Evolutionary conservation across 2,329 filamentous ascomycete species (phyloP), one percentile per base, ranked within the genome.

Genomic region (Rhexocercosporidium sp.): DNA sequence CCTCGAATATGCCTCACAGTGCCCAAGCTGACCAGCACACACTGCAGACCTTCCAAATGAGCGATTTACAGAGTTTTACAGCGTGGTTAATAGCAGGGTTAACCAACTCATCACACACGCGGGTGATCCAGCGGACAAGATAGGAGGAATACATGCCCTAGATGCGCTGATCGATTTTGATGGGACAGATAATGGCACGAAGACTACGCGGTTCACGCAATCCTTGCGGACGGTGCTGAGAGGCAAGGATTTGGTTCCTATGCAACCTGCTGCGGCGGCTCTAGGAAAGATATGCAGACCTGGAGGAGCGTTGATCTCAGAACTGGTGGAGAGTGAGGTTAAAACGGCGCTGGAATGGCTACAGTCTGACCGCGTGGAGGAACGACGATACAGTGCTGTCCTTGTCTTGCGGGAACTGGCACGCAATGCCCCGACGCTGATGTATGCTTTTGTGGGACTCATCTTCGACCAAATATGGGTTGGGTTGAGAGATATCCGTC

Each of bases 401-500:
- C 86, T 99, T 27, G 90, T 97, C 37, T 86, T 99, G 64, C 89
- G 94, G 66, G 96, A 99, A 78, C 85, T 99, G 66, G 94, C 94
- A 7, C 90, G 92, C 74, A 97, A 96, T 78, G 97, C 95, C 2
- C 95, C 95, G 3, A 99, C 96, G 0, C 85, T 99, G 65, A 94
- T 99, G 82, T 99, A 97, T 80, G 90, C 92, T 70, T 98, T 96
- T 80, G 94, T 98, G 60, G 90, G 92, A n/a, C 90, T 96, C 77
- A 93, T 99, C 60, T 94, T 99, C 75, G 94, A 97, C 74, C 91
- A 97, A 78, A 93, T 99, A 70, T 98, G 96, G 96, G 92, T 97
- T 62, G 95, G 94, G 31, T 84, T 99, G 66, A 88, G 95, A 68
- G 96, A 99, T 77, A 89, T 88, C 46, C 94, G 96, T 77, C 92